Evolutionary conservation across 2,329 filamentous ascomycete genomes (phyloP), one percentile per base, ranked within the genome.

Genomic region (Aspergillus alliaceus): DNA sequence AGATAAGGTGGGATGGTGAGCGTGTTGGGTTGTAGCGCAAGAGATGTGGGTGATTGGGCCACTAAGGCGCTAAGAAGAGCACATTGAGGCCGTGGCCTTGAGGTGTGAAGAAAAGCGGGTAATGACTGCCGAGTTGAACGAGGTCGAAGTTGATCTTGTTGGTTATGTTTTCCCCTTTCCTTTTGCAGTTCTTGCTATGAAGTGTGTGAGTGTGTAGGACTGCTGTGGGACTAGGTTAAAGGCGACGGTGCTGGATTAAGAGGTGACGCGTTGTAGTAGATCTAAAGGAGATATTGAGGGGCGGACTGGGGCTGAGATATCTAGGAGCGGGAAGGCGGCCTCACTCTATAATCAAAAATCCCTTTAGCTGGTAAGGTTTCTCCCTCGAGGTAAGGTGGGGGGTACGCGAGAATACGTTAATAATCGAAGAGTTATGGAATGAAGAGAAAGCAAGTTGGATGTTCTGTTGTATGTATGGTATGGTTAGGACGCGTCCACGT

Each of bases 401-500:
- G 62, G 48, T 53, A 42, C 53, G 55, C 50, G 50, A 60, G 59
- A n/a, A 60, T 60, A 60, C 51, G 58, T 64, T 51, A 47, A 58
- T 57, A 61, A 60, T 31, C 42, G 20, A 12, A 40, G 27, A 55
- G 53, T 44, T 59, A 59, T 53, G 54, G 58, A 60, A 63, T 62
- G 61, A 20, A 51, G 42, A 58, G 46, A 51, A 60, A 51, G 58
- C 52, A 59, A 52, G 34, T 54, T 54, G 9, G 64, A 57, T 62
- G 62, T 61, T 29, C 27, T 29, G 58, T 47, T 56, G 52, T 57
- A 7, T 32, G 65, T 69, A 59, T 62, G 51, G 67, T 72, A 72
- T 69, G 60, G 70, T 71, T 62, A 60, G n/a, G 9, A 55, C 58
- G 58, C 59, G 54, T 47, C 55, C 66, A 64, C 65, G 66, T 68